A percentile compares a stretch with the other conserved stretches of the same genome.
phyloP scores from a whole-genome alignment of 495 filamentous ascomycete species.

The Neurospora sp. region DNA sequence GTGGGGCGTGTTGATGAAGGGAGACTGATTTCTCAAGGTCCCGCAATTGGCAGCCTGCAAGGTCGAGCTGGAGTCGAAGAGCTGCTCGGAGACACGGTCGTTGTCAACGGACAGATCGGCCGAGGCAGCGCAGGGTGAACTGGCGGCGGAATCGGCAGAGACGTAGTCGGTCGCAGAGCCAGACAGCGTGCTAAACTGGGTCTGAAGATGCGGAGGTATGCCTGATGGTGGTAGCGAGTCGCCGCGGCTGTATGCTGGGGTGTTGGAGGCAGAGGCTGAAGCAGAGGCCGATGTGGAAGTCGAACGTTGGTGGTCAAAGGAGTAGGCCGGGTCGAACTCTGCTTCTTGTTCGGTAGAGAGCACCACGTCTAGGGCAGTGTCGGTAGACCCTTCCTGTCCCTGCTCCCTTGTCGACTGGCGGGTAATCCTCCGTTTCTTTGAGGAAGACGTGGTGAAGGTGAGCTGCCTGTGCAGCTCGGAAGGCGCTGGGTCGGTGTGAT shows the following conservation, averaged over 20 bases:
- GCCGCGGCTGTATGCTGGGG: conserved; percentile 51
- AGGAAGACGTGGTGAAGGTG: conserved; percentile 77
- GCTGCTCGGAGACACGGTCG: conserved; percentile 44
- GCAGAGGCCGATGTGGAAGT: conserved; percentile 26
- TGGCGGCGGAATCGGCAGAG: conserved; percentile 40
- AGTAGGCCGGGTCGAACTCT: conserved; percentile 9
- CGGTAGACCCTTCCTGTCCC: conserved; percentile 17
- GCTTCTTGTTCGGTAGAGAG: conserved; percentile 41
- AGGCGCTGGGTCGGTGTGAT: conserved; percentile 10
- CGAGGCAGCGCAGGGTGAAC: conserved; percentile 64
- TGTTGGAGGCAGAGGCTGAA: conserved; percentile 27
- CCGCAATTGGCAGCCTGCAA: conserved; percentile 9
- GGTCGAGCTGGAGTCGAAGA: conserved; percentile 15
- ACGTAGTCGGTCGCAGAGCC: conserved; percentile 39
- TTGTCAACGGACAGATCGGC: conserved; percentile 58
- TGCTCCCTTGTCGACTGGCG: conserved; percentile 37
- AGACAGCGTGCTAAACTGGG: conserved; percentile 28
- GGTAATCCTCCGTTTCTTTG: conserved; percentile 81
- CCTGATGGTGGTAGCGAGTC: conserved; percentile 42
- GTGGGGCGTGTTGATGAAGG: conserved; percentile 30
- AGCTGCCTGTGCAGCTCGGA: conserved; percentile 55
- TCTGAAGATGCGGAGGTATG: conserved; percentile 40
- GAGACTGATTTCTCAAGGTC: conserved; percentile 27
- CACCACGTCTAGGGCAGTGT: conserved; percentile 31
- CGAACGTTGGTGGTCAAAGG: conserved; percentile 15